phyloP scores from a whole-genome alignment of 331 rosid genomes.

The Pyracantha coccinea region DNA sequence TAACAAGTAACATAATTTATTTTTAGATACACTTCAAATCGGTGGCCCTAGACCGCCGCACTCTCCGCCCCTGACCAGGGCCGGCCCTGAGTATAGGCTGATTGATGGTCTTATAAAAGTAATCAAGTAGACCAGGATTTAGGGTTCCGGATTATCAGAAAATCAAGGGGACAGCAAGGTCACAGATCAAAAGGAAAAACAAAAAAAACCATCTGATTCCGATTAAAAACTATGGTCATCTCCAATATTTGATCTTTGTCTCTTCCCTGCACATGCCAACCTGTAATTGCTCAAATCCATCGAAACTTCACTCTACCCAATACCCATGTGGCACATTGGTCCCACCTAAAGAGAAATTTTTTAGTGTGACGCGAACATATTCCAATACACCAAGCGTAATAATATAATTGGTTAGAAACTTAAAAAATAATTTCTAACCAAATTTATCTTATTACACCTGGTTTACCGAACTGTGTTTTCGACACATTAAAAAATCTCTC shows the following conservation, averaged over 20 bases:
- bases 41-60: too few species aligned
- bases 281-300: conserved; percentile 18
- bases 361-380: rapidly evolving
- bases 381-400: too few species aligned
- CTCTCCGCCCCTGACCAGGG: too few species aligned
- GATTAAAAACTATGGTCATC: conserved; percentile 7
- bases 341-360: conserved; percentile 13
- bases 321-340: conserved; percentile 24
- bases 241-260: conserved; percentile 17
- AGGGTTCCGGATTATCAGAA: conserved; percentile 24
- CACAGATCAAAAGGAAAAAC: conserved; percentile 41
- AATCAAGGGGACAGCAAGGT: conserved; percentile 34
- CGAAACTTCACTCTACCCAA: conserved; percentile 27
- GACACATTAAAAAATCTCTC: too few species aligned
- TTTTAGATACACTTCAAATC: too few species aligned
- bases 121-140: conserved; percentile 8
- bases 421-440: too few species aligned
- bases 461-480: too few species aligned
- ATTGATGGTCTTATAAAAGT: not conserved
- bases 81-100: too few species aligned
- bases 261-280: conserved; percentile 30
- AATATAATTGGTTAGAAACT: too few species aligned
- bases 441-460: too few species aligned
- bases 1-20: too few species aligned
- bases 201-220: conserved; percentile 25